Evolutionary conservation across 257 asterid genomes (phyloP).

Genomic region (Fraxinus americana): DNA sequence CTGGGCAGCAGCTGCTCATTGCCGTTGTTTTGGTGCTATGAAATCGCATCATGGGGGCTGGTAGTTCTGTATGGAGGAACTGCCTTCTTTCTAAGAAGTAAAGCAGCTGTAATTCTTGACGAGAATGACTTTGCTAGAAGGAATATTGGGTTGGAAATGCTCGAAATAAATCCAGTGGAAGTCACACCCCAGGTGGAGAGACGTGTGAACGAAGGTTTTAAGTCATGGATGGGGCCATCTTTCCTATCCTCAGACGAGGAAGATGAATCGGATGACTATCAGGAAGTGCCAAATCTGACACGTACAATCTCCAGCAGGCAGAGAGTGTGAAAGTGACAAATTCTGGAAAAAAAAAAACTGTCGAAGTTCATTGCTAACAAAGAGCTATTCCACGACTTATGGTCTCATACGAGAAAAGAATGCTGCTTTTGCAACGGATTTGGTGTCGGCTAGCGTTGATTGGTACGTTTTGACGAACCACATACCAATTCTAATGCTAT

Average conservation of each 20-base stretch:
- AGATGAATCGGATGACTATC: conserved; percentile 75
- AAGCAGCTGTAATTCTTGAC: conserved; percentile 65
- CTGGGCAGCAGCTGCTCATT: conserved; percentile 89
- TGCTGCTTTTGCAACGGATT: not conserved
- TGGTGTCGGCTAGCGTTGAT: not conserved
- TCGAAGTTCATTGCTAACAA: not conserved
- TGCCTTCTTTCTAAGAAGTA: conserved; percentile 68
- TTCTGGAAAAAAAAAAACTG: not conserved
- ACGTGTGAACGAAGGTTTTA: conserved; percentile 81
- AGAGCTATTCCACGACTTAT: not conserved
- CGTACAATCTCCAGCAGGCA: conserved; percentile 55
- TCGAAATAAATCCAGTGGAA: conserved; percentile 70
- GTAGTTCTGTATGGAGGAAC: conserved; percentile 81
- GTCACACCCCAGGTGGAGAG: conserved; percentile 83
- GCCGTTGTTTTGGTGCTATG: conserved; percentile 97
- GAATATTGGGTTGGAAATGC: conserved; percentile 87
- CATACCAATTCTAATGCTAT: not conserved
- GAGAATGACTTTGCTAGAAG: conserved; percentile 56
- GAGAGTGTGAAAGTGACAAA: conserved; percentile 34
- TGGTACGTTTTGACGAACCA: not conserved
- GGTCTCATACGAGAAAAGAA: not conserved
- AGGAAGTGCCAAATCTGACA: conserved; percentile 45
- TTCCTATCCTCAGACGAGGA: conserved; percentile 89
- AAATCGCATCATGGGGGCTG: conserved; percentile 77
- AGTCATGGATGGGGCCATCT: conserved; percentile 97